Evolutionary conservation across 352 stramenopile genomes (phyloP).

Genomic region (Phytopythium cucurbitacearum): DNA sequence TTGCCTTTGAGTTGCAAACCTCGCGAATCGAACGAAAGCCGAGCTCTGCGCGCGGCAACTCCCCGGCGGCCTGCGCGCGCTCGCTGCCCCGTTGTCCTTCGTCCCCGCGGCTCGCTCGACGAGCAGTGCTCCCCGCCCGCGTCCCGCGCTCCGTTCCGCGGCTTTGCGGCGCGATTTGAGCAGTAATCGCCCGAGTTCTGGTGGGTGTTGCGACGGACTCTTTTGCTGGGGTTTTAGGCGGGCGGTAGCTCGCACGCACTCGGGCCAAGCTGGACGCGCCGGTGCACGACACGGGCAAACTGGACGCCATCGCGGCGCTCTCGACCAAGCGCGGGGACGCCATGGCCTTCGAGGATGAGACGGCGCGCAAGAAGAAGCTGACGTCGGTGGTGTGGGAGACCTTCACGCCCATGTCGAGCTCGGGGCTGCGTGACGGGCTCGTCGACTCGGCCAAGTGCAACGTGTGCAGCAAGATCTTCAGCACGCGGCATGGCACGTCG

Average conservation of each 20-base stretch:
- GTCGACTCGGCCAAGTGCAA: constrained; percentile 74
- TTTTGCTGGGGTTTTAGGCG: background rate
- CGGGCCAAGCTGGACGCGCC: constrained; percentile 18
- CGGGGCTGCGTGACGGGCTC: constrained; percentile 54
- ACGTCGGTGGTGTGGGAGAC: constrained; percentile 82
- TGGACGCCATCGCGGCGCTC: constrained; percentile 37
- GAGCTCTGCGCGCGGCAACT: background rate
- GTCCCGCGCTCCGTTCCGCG: too few relatives aligned
- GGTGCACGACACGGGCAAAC: constrained; percentile 20
- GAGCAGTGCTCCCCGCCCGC: background rate
- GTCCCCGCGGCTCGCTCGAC: background rate
- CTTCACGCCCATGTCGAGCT: constrained; percentile 69
- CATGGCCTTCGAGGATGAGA: constrained; percentile 64
- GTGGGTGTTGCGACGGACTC: too few relatives aligned
- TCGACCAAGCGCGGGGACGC: constrained; percentile 46
- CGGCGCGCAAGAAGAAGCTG: constrained; percentile 75
- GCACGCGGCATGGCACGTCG: constrained; percentile 73
- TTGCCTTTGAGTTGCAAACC: constrained; percentile 4
- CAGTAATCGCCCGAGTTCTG: too few relatives aligned
- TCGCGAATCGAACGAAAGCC: constrained; percentile 1
- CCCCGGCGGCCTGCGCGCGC: background rate
- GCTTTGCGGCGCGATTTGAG: too few relatives aligned
- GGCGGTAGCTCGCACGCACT: background rate
- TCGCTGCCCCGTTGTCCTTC: background rate
- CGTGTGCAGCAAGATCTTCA: constrained; percentile 75